A percentile compares a stretch with the other conserved stretches of the same genome.
Evolutionary conservation across 768 basidiomycete genomes (phyloP).

Genomic region (Arthromyces matolae): DNA sequence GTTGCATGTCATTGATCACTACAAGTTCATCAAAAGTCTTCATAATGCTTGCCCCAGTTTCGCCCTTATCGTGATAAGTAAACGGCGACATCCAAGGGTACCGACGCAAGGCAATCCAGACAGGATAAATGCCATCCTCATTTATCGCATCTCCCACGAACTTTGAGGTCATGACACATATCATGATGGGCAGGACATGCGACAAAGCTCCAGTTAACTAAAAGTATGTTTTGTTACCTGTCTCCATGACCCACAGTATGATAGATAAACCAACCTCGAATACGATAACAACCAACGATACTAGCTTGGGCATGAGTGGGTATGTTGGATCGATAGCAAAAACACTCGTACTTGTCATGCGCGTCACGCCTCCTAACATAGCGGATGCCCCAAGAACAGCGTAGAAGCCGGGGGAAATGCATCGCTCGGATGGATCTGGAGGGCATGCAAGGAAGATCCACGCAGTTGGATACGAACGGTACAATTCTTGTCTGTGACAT

Average conservation of each 20-base stretch:
- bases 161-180: slow-evolving; percentile 72
- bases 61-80: slow-evolving; percentile 63
- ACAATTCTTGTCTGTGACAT: slow-evolving; percentile 53
- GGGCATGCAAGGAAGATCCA: slow-evolving; percentile 74
- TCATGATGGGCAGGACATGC: slow-evolving; percentile 81
- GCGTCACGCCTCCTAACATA: slow-evolving; percentile 72
- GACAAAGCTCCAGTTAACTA: slow-evolving; percentile 77
- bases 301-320: slow-evolving; percentile 30
- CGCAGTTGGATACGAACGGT: slow-evolving; percentile 60
- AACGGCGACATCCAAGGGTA: slow-evolving; percentile 70
- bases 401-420: slow-evolving; percentile 75
- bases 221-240: background rate
- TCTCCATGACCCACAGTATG: background rate
- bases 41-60: slow-evolving; percentile 61
- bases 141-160: slow-evolving; percentile 74
- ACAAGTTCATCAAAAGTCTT: slow-evolving; percentile 46
- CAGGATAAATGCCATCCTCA: slow-evolving; percentile 65
- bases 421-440: slow-evolving; percentile 63
- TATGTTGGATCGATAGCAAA: background rate
- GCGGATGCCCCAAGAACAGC: slow-evolving; percentile 74
- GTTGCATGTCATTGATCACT: slow-evolving; percentile 47
- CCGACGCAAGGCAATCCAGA: slow-evolving; percentile 67
- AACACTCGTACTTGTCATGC: slow-evolving; percentile 61
- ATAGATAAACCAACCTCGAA: slow-evolving; percentile 48
- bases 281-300: slow-evolving; percentile 72